A percentile compares a stretch with the other conserved stretches of the same genome.
Conservation (phyloP, 768 basidiomycete species). For the Mycena rebaudengoi region DNA sequence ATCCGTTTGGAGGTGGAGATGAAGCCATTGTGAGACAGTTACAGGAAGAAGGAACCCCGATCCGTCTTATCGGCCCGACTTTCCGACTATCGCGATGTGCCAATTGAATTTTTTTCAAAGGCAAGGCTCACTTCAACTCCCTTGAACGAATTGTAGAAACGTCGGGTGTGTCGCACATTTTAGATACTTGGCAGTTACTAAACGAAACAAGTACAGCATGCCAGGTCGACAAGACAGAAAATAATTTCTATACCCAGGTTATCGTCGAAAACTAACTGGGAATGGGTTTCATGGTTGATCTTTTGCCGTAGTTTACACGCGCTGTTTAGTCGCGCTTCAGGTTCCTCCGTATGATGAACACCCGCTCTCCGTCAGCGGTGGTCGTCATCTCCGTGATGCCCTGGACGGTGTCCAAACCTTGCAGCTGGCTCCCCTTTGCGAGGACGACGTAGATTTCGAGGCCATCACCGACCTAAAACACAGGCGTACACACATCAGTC, state of each 20-base stretch:
- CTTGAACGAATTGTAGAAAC: too few species aligned
- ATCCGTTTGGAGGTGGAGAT: slow-evolving; percentile 63
- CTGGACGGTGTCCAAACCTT: slow-evolving; percentile 62
- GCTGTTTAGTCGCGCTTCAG: slow-evolving; percentile 79
- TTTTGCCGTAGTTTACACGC: too few species aligned
- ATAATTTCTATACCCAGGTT: background rate
- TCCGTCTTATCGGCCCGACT: background rate
- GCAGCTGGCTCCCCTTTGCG: slow-evolving; percentile 68
- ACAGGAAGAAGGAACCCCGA: slow-evolving; percentile 20
- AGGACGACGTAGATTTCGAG: slow-evolving; percentile 92
- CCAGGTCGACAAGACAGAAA: background rate
- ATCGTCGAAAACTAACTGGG: background rate
- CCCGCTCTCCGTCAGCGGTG: slow-evolving; percentile 71
- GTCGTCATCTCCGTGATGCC: slow-evolving; percentile 72
- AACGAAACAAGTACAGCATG: slow-evolving; percentile 11
- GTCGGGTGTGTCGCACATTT: too few species aligned
- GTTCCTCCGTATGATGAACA: slow-evolving; percentile 80
- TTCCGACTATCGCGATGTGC: too few species aligned
- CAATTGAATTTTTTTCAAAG: too few species aligned
- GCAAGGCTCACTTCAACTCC: too few species aligned
- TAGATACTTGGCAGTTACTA: background rate
- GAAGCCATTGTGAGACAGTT: slow-evolving; percentile 9
- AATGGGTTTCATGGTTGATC: too few species aligned
- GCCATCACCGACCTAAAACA: slow-evolving; percentile 98
- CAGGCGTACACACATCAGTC: slow-evolving; percentile 9